Evolutionary conservation across 2,329 filamentous ascomycete species (phyloP).

Genomic region (Dactylellina drechsleri): DNA sequence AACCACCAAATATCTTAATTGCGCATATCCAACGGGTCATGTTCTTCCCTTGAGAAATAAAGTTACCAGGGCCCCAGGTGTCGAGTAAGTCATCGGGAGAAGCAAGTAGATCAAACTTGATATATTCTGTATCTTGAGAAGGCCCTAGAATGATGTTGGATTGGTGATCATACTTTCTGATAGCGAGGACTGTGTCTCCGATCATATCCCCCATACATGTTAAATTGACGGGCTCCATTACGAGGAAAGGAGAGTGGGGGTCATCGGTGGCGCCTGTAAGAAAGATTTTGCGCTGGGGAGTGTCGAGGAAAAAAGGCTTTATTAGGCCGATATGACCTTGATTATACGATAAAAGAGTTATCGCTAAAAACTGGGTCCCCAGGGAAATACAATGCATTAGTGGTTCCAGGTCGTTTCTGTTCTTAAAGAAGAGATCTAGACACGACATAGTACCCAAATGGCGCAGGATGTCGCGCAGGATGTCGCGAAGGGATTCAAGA

Average conservation of each 20-base stretch:
- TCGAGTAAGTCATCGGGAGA: constrained; percentile 20
- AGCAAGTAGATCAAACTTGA: constrained; percentile 9
- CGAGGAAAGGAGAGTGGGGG: not conserved
- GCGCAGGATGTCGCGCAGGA: no score
- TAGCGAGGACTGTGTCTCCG: constrained; percentile 3
- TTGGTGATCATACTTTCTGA: not conserved
- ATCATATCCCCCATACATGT: constrained; percentile 33
- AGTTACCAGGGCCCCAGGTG: constrained; percentile 29
- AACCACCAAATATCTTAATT: not conserved
- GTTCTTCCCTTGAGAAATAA: not conserved
- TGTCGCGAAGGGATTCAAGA: no score
- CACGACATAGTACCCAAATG: not conserved
- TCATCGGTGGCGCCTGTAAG: not conserved
- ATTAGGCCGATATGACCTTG: constrained; percentile 18
- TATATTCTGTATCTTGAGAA: not conserved
- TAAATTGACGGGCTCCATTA: constrained; percentile 4
- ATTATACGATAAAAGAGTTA: constrained; percentile 21
- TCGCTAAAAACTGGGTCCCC: constrained; percentile 15
- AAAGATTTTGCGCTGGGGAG: constrained; percentile 15
- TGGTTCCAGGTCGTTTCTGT: no score
- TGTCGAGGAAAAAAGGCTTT: constrained; percentile 30
- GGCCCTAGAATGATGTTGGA: not conserved
- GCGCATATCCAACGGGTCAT: not conserved
- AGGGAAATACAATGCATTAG: constrained; percentile 2
- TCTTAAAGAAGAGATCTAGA: no score